phyloP scores from a whole-genome alignment of 1,284 basidiomycete species.

The Entoloma clypeatum region DNA sequence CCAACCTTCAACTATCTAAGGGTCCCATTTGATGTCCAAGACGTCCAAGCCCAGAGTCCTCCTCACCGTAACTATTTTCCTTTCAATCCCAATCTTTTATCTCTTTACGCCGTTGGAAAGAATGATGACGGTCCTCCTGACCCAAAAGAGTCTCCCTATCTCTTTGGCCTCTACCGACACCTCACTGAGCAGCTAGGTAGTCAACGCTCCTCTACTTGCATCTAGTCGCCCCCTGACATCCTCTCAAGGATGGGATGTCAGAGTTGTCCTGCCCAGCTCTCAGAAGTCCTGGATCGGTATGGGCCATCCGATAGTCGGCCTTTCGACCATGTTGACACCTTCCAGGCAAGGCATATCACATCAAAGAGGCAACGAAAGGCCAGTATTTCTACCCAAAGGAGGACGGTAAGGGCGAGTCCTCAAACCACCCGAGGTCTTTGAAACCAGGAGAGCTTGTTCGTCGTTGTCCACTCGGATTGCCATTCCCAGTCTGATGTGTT shows the following conservation, averaged over 20 bases:
- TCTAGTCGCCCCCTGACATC: slow-evolving; percentile 2
- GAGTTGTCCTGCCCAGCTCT: slow-evolving; percentile 82
- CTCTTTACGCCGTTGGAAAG: slow-evolving; percentile 29
- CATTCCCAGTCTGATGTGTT: slow-evolving; percentile 1
- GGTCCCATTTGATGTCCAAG: too few relatives aligned
- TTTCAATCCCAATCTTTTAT: slow-evolving; percentile 8
- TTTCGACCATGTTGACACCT: slow-evolving; percentile 6
- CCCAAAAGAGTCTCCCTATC: slow-evolving; percentile 71
- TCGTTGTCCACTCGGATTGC: slow-evolving; percentile 6
- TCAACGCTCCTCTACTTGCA: background rate
- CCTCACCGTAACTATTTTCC: slow-evolving; percentile 47
- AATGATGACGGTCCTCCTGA: slow-evolving; percentile 90
- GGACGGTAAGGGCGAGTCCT: slow-evolving; percentile 75
- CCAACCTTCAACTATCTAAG: too few relatives aligned
- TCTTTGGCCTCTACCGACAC: slow-evolving; percentile 73
- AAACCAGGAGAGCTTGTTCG: slow-evolving; percentile 64
- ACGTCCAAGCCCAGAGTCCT: slow-evolving; percentile 43
- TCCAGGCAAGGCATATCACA: slow-evolving; percentile 80
- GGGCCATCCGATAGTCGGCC: slow-evolving; percentile 13
- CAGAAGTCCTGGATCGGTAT: slow-evolving; percentile 90
- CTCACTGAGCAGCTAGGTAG: slow-evolving; percentile 64
- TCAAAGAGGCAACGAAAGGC: slow-evolving; percentile 74
- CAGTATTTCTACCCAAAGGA: slow-evolving; percentile 78
- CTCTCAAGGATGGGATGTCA: slow-evolving; percentile 74
- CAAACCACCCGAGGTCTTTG: slow-evolving; percentile 58